Conservation (phyloP, 2,329 filamentous ascomycete species). For the Neopestalotiopsis sp. region DNA sequence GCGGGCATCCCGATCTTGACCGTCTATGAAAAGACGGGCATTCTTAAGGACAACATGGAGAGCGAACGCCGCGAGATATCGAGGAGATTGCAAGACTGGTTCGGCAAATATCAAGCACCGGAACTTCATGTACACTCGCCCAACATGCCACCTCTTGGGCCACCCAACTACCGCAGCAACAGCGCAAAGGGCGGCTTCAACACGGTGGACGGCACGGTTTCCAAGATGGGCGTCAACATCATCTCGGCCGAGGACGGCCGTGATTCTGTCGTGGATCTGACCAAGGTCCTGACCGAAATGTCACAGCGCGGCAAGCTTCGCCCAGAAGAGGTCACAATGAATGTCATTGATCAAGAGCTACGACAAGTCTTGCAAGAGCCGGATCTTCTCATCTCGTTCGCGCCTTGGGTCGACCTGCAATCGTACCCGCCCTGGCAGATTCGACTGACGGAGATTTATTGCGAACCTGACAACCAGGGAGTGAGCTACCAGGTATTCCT, state of each 20-base stretch:
- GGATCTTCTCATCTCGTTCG: conserved; percentile 87
- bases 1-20: conserved; percentile 87
- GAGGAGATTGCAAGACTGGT: conserved; percentile 85
- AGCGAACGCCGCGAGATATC: conserved; percentile 81
- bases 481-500: conserved; percentile 97
- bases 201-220: conserved; percentile 21
- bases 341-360: conserved; percentile 89
- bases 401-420: conserved; percentile 80
- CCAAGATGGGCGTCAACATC: conserved; percentile 69
- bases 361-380: conserved; percentile 85
- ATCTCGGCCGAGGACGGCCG: conserved; percentile 88
- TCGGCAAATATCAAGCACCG: conserved; percentile 73
- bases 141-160: conserved; percentile 36
- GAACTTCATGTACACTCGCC: conserved; percentile 63
- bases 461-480: conserved; percentile 75
- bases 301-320: conserved; percentile 85
- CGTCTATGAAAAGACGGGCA: conserved; percentile 88
- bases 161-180: conserved; percentile 26
- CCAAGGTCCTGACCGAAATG: conserved; percentile 94
- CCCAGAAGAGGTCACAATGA: conserved; percentile 79
- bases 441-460: conserved; percentile 91
- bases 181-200: conserved; percentile 1
- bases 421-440: conserved; percentile 98
- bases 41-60: conserved; percentile 89
- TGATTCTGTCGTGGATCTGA: conserved; percentile 93